Percentiles rank a stretch among this genome's conserved stretches.
Evolutionary conservation across 1,284 basidiomycete genomes (phyloP).

Genomic region (Pseudozyma pruni): DNA sequence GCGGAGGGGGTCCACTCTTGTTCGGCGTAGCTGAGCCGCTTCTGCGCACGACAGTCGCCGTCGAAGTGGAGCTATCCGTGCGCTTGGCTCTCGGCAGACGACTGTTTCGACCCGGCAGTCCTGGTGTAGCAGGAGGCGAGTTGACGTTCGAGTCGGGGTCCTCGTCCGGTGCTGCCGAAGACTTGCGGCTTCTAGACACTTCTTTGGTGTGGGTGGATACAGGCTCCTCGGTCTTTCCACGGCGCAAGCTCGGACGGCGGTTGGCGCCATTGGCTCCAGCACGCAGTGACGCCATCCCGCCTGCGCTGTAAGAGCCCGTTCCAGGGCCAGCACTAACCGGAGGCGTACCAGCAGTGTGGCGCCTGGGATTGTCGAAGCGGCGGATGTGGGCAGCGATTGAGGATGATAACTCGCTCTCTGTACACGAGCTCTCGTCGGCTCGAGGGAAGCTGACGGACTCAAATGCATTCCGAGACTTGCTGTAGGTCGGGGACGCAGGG

Average conservation of each 20-base stretch:
- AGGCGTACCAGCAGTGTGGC: conserved; percentile 17
- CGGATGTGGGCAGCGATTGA: conserved; percentile 35
- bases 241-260: conserved; percentile 74
- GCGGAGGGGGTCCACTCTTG: conserved; percentile 18
- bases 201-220: conserved; percentile 54
- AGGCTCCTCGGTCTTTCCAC: conserved; percentile 71
- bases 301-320: background rate
- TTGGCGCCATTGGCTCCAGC: conserved; percentile 10
- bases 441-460: conserved; percentile 25
- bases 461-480: conserved; percentile 18
- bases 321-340: conserved; percentile 4
- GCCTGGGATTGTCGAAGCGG: conserved; percentile 47
- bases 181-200: conserved; percentile 16
- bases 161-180: conserved; percentile 16
- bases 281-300: conserved; percentile 1
- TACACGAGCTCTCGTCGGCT: conserved; percentile 60
- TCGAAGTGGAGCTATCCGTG: conserved; percentile 29
- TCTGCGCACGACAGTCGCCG: conserved; percentile 21
- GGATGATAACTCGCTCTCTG: conserved; percentile 47
- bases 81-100: conserved; percentile 45
- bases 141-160: conserved; percentile 14
- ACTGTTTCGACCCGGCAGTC: conserved; percentile 15
- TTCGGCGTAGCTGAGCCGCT: conserved; percentile 37
- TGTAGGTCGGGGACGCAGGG: conserved; percentile 39
- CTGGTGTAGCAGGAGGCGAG: conserved; percentile 10